Base-by-base conservation (phyloP, 176 grass and related monocot species). In the Aegilops bicornis region DNA sequence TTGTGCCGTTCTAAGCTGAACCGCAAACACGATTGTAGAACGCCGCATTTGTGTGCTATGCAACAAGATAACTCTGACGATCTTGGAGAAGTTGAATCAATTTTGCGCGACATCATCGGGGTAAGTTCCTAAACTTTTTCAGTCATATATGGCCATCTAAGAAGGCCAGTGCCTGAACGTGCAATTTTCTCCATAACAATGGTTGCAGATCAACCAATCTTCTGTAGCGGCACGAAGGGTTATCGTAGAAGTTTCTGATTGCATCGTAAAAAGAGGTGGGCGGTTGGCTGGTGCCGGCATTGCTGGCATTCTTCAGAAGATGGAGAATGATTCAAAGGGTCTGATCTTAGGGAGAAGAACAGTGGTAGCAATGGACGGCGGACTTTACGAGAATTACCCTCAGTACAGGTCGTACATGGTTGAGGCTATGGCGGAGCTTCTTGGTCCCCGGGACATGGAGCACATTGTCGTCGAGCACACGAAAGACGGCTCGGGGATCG, bases 221-320 rank as follows among this genome's bases (percentile, higher is more conserved):
- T 79, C 87, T 25, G 11, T 64, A 14, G 77, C n/a, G 6, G 86
- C 62, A 31, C 80, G 86, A 25, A 91, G 66, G 24, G 10, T 29
- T 0, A 63, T 85, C 4, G 25, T 59, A 56, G 71, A 91, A 4
- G 70, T 82, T 40, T 82, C 76, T 10, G 77, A 88, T 16, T 71
- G 81, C 3, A 47, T 91, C 56, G 72, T 88, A 6, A 91, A 81
- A 63, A 77, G 86, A 82, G 89, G 89, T 0, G 63, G 81, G 11
- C 64, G 91, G 52, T 48, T 82, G 61, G 87, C 84, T 6, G 87
- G 91, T 2, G 91, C 87, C 9, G 87, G 84, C 30, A 78, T 92
- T 81, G 87, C 65, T 4, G 81, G 89, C 16, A 91, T 92, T 84
- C 84, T 92, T 79, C 87, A 85, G 63, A 92, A 92, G 77, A 71